Evolutionary conservation across 2,329 filamentous ascomycete genomes (phyloP).

Genomic region (Exserohilum rostratum): DNA sequence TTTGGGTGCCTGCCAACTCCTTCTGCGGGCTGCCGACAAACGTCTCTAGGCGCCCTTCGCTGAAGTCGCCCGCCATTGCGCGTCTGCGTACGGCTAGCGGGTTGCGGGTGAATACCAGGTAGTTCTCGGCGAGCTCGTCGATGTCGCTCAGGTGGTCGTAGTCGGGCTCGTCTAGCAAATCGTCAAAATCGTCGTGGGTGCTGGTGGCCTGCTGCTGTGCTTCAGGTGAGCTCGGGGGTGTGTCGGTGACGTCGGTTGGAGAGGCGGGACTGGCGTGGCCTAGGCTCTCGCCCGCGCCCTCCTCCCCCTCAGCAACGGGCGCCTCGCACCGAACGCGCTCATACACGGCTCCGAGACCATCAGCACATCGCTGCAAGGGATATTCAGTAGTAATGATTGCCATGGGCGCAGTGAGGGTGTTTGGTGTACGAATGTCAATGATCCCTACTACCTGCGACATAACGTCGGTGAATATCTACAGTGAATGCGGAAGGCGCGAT

Average conservation of each 20-base stretch:
- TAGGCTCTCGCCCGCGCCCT: conserved; percentile 3
- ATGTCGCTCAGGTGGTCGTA: conserved; percentile 22
- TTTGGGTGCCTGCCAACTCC: conserved; percentile 95
- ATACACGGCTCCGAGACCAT: conserved; percentile 12
- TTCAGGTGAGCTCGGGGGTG: conserved; percentile 12
- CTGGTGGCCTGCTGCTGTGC: conserved; percentile 6
- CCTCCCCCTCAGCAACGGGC: conserved; percentile 3
- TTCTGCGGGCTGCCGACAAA: conserved; percentile 83
- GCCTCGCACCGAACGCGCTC: conserved; percentile 6
- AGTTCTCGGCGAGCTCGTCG: conserved; percentile 13
- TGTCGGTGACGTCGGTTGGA: conserved; percentile 26
- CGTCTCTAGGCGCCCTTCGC: conserved; percentile 79
- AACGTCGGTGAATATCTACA: conserved; percentile 21
- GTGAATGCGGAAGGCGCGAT: conserved; percentile 22
- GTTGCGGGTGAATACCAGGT: conserved; percentile 7
- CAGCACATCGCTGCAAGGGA: neutral
- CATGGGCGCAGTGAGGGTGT: neutral
- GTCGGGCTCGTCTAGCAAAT: conserved; percentile 18
- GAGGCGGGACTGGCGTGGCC: conserved; percentile 7
- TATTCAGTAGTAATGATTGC: neutral
- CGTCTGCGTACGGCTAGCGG: conserved; percentile 19
- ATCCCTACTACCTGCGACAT: conserved; percentile 6
- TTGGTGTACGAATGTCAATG: conserved; percentile 2
- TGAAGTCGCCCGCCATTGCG: conserved; percentile 46
- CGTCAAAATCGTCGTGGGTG: conserved; percentile 5